Evolutionary conservation across 768 basidiomycete genomes (phyloP), one percentile per base, ranked within the genome.

Genomic region (Boletus rubescentipes): DNA sequence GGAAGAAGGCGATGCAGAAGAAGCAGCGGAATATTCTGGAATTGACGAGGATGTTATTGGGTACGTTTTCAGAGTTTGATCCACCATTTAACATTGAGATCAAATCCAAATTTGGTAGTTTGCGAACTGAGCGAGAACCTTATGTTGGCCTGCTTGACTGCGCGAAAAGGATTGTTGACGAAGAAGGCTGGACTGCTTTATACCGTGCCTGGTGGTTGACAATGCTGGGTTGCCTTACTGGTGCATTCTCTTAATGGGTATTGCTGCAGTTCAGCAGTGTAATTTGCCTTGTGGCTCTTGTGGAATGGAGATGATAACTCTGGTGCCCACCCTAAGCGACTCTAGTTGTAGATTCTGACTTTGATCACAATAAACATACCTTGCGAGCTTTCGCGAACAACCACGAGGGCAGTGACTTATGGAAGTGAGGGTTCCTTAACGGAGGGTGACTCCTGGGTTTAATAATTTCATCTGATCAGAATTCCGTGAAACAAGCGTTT

Each of bases 141-240:
- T 93, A 93, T 64, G 65, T 79, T 34, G 86, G 91, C 8, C 68
- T 93, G 31, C 67, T 81, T 9, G 88, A 93, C 65, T 92, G 90
- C 54, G 84, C 77, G 11, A 88, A 87, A 70, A 79, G 83, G 58
- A 91, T 93, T 32, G 65, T 87, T 12, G 78, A 86, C 32, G 91
- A 94, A 68, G 92, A 94, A 67, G 92, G 92, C 1, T 80, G 79
- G 73, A 66, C 68, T 59, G 79, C 88, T 0, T 67, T 94, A 49
- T 91, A 89, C 65, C 85, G 91, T 32, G 91, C 86, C 5, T 93
- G 90, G 90, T 93, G 91, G 91, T 65, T 91, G 46, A 90, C 87
- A 5, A 73, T 88, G 68, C 60, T 90, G 37, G 86, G 82, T 29
- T 80, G 81, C 37, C 67, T 87, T 32, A 73, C 66, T 45, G 85